Evolutionary conservation across 176 grass and related monocot species (phyloP), one percentile per base, ranked within the genome.

Genomic region (Dactylis glomerata): DNA sequence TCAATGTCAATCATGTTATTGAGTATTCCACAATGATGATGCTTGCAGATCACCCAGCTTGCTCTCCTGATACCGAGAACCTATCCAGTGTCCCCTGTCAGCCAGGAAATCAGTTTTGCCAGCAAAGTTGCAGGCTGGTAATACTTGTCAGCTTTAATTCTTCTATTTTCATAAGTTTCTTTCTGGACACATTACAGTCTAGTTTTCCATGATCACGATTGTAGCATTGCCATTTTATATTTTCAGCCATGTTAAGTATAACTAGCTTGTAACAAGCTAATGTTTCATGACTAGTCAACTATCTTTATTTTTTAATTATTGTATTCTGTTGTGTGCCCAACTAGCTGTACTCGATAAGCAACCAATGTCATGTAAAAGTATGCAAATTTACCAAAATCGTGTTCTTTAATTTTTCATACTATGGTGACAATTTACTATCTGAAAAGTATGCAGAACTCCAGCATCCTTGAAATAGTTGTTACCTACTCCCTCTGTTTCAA

Each of bases 61-160:
- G 95, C 64, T 88, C 78, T 91, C 81, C 82, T 68, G 90, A 91
- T 37, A 80, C 33, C 61, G 83, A 83, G 62, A 40, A 22, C 65
- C 58, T 73, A 75, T 88, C 78, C 78, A 24, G 11, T 17, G 52
- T 55, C 45, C 81, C 92, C 31, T 76, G 54, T 65, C 61, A 80
- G 74, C 70, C 55, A 68, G 78, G 19, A 69, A 87, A 79, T 91
- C 81, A 86, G 44, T 97, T 97, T 85, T 97, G 95, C 86, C 83
- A 84, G 62, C 81, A 89, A 81, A 94, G 88, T 89, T 99, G 96
- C 86, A 91, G 81, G 91, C 82, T 90, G 93, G 96, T 99, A 77
- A 71, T 63, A 62, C 63, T 82, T 44, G 8, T 68, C n/a, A 19
- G 61, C 38, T 76, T 51, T 33, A 22, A 17, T 70, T 86, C 36